Base-by-base conservation (phyloP, 139 green algal species). In the Asterochloris sp. region DNA sequence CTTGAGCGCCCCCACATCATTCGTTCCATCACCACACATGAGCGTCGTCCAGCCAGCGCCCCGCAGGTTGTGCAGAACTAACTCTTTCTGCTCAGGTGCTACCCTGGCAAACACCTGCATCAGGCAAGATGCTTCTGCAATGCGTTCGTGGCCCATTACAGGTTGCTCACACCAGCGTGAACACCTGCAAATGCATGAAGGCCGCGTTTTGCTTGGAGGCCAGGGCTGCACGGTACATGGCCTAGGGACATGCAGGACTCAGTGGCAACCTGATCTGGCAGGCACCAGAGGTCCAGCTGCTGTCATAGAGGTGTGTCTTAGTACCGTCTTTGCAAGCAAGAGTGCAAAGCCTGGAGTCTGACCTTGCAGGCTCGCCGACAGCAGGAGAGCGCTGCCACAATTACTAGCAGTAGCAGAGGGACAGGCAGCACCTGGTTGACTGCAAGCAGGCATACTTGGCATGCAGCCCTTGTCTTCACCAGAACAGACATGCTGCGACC, bases 11-110 rank as follows among this genome's bases (percentile, higher is more conserved):
- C 97, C 97, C 26, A 99, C 97, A 79, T 99, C 97, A 86, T 99
- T 99, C 78, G 97, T 99, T 69, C 97, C 97, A 78, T 99, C 97
- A 17, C 97, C 97, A 82, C 94, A 98, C 97, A 99, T 99, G 13
- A 99, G 92, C 54, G 94, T 96, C 0, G 86, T 88, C 80, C 86
- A 87, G 62, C 95, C 97, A 21, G 81, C 80, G 10, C 86, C 79
- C 21, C 96, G 87, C 75, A 98, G 91, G 60, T 89, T 88, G n/a
- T 89, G 91, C n/a, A 99, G 80, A 24, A 99, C 92, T n/a, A 94
- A 82, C 89, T 99, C 97, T 91, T 99, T 99, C 85, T 99, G 97
- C 74, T 99, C 95, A 12, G 97, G 95, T 9, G 90, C 92, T 62
- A 94, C 91, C n/a, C 95, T 88, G 14, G 95, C 95, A 86, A 96